A percentile compares a stretch with the other conserved stretches of the same genome.
Evolutionary conservation across 768 basidiomycete species (phyloP).

Genomic region (Nidularia pulvinata): DNA sequence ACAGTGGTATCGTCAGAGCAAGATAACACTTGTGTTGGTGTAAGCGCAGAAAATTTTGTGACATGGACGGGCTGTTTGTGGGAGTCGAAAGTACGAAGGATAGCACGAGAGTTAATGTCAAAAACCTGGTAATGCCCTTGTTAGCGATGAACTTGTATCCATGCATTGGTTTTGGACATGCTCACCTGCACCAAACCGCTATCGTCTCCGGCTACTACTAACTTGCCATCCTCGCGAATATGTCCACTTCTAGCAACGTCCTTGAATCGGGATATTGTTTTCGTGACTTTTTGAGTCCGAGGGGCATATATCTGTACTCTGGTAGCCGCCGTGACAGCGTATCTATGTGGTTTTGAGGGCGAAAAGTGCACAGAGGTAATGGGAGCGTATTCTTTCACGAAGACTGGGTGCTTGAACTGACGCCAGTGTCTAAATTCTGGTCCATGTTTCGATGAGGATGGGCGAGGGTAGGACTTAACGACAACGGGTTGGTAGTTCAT

Average conservation of each 20-base stretch:
- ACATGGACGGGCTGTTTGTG: slow-evolving; percentile 98
- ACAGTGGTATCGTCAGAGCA: slow-evolving; percentile 97
- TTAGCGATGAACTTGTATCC: neutral
- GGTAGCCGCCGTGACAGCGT: slow-evolving; percentile 94
- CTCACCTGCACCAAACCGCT: slow-evolving; percentile 82
- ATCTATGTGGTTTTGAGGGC: slow-evolving; percentile 84
- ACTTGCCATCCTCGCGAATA: slow-evolving; percentile 92
- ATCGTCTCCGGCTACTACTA: slow-evolving; percentile 95
- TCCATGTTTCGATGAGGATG: slow-evolving; percentile 56
- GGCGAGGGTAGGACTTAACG: slow-evolving; percentile 58
- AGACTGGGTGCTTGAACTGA: slow-evolving; percentile 87
- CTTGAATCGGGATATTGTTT: slow-evolving; percentile 97
- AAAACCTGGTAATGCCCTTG: slow-evolving; percentile 61
- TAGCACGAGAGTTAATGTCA: slow-evolving; percentile 91
- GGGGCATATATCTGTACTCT: slow-evolving; percentile 96
- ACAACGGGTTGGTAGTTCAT: slow-evolving; percentile 87
- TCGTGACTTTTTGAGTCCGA: slow-evolving; percentile 93
- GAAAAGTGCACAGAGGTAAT: slow-evolving; percentile 95
- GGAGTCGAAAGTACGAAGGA: slow-evolving; percentile 87
- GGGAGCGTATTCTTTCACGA: slow-evolving; percentile 96
- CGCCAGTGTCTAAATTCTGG: slow-evolving; percentile 86
- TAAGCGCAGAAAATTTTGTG: slow-evolving; percentile 83
- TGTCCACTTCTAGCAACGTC: slow-evolving; percentile 90
- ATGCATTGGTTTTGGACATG: neutral
- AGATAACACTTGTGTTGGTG: slow-evolving; percentile 85